Base-by-base conservation (phyloP, 2,329 filamentous ascomycete species). In the Arachnopeziza araneosa region DNA sequence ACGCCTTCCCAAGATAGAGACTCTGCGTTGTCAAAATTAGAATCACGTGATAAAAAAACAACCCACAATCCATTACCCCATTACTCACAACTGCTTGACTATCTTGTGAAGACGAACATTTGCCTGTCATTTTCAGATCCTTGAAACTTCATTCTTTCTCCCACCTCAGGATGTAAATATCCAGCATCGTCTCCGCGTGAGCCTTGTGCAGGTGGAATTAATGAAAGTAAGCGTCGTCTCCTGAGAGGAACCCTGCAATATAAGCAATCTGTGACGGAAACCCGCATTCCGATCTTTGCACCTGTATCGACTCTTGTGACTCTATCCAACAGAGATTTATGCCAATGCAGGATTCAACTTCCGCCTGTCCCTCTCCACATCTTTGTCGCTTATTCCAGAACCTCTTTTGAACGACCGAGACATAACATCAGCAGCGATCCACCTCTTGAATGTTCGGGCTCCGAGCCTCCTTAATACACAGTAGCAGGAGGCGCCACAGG, bases 401-500 rank as follows among this genome's bases (percentile, higher is more conserved):
- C 36, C 10, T 44, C 36, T 44, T 44, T 44, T 44, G 10, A 44
- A 44, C 6, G 36, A 14, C 36, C 17, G 36, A 44, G 36, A 19
- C 36, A 19, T 8, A 55, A 52, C 49, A n/a, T 30, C 48, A 26
- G 58, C 61, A 59, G 58, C 62, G 57, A 64, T 64, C 60, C 63
- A 60, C 58, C 56, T 63, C 65, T 70, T 70, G 69, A 63, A 70
- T 71, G 69, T 67, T 54, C 59, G 62, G 64, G 60, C 67, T 61
- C 52, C 63, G 56, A 63, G 57, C 65, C 64, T 66, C 64, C 64
- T 66, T 57, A 59, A 67, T 66, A 58, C 56, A 67, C 44, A 67
- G 64, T 54, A 70, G 67, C 63, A 63, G 70, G 69, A 67, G 70
- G 67, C 62, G 69, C 52, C 63, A 70, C 68, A 62, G 68, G 71